Evolutionary conservation across 208 protist genomes (phyloP), one percentile per base, ranked within the genome.

Genomic region (Acanthamoeba triangularis): DNA sequence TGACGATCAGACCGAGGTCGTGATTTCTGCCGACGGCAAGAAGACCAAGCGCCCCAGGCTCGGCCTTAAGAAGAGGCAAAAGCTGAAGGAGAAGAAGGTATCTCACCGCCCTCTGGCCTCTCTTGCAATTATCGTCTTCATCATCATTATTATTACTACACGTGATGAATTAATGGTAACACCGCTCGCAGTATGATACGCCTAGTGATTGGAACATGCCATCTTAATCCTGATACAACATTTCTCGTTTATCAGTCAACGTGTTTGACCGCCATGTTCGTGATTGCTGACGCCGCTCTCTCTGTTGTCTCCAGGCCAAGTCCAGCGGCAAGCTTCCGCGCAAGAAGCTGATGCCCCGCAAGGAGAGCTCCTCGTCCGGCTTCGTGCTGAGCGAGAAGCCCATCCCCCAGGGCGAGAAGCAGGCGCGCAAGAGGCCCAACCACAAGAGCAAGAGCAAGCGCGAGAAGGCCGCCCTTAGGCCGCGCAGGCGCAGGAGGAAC

Each of bases 1-100:
- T 30, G 61, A 80, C 33, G 37, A 37, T 2, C 14, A 20, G 18
- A 80, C 72, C 37, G 72, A 80, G 72, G 30, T 80, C 37, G 33
- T 80, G 30, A 47, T 80, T 35, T 49, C 72, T 13, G 72, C 72
- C 20, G 72, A 80, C 72, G 72, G 72, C 37, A 80, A 80, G 72
- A 80, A 80, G 72, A 80, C 54, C 54, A 59, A 80, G 72, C 72
- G 72, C 16, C 72, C 37, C 72, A 35, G 72, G 28, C 37, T 80
- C 18, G 72, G 72, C 20, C 1, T 25, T 35, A 80, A 80, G 72
- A 35, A 80, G 72, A 13, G 72, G 35, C 72, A 80, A 80, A 80
- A 80, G 72, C 37, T 80, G 20, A 80, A 80, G 37, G 72, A 80
- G 72, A 80, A 80, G 72, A 80, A 80, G 72, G 72, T 80, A 10